Percentiles rank a stretch among this genome's conserved stretches.
These are phyloP conservation scores for Tulasnella sp. DNA, from an alignment of 768 basidiomycete species.

Conservation along the genomic window DNA sequence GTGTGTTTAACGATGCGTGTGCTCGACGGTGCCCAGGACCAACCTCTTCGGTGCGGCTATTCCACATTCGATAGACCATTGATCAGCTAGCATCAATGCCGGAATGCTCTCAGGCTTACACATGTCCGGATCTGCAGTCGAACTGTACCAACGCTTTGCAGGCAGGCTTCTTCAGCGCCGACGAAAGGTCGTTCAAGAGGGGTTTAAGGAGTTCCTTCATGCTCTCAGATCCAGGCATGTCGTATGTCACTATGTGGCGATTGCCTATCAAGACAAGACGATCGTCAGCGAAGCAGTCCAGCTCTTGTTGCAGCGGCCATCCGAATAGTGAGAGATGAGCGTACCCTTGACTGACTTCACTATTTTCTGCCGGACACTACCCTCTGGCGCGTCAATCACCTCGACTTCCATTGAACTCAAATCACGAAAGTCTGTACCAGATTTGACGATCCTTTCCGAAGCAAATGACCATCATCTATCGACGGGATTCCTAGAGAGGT, in stretches of 20 bases:
- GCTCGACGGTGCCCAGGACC: background rate
- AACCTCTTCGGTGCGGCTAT: slow-evolving; percentile 4
- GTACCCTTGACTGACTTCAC: slow-evolving; percentile 54
- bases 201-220: slow-evolving; percentile 49
- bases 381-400: slow-evolving; percentile 43
- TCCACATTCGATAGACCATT: too few relatives aligned
- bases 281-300: too few relatives aligned
- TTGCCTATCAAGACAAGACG: slow-evolving; percentile 37
- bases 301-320: too few relatives aligned
- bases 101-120: slow-evolving; percentile 57
- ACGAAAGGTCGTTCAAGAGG: slow-evolving; percentile 56
- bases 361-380: slow-evolving; percentile 52
- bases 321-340: too few relatives aligned
- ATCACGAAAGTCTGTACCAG: slow-evolving; percentile 83
- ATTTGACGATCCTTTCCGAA: slow-evolving; percentile 43
- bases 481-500: background rate
- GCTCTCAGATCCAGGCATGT: slow-evolving; percentile 41
- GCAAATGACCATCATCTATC: too few relatives aligned
- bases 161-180: slow-evolving; percentile 60
- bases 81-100: background rate
- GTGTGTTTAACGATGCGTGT: background rate
- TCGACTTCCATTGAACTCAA: slow-evolving; percentile 63
- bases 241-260: slow-evolving; percentile 50
- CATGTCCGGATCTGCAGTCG: slow-evolving; percentile 62
- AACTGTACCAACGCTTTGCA: slow-evolving; percentile 57